Evolutionary conservation across 2,329 filamentous ascomycete genomes (phyloP), one percentile per base, ranked within the genome.

Genomic region (Thielaviopsis cerberus): DNA sequence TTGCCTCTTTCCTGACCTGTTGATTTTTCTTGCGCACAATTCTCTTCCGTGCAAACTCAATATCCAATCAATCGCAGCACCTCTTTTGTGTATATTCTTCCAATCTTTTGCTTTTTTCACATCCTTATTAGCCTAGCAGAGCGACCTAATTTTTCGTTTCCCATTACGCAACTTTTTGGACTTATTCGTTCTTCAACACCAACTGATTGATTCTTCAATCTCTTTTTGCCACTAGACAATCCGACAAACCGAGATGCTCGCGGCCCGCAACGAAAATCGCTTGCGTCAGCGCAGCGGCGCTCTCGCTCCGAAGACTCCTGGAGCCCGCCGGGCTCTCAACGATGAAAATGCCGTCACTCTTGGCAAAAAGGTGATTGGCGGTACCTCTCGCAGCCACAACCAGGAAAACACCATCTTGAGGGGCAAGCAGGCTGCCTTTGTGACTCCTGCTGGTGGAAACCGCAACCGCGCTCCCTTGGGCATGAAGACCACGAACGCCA

Each of bases 401-500:
- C 52, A 60, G 26, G 59, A 60, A 41, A 60, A 60, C 30, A 57
- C 59, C 25, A 17, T 57, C 23, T 22, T 55, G 20, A 54, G 53
- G 20, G 52, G 60, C 41, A 59, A 59, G 27, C 51, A 59, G 51
- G 41, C 57, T 27, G 27, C 50, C 41, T 61, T 59, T 34, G 54
- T 56, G 17, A 60, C 55, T 25, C 7, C 24, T 1, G 53, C 20
- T 55, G 53, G 53, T 69, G 69, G 64, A 13, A 65, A 66, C 26
- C 81, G 82, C 60, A 83, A 75, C 61, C 82, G 91, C 65, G 89
- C 90, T 41, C 86, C 88, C 13, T 74, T 98, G 53, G 91, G 91
- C 34, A 85, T 88, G 76, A 98, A 98, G 71, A 97, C 91, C 1
- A 97, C 92, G 56, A 98, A 98, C 69, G 88, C 87, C 57, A 97